Base-by-base conservation (phyloP, 1,284 basidiomycete genomes). In the Ceratobasidium theobromae region DNA sequence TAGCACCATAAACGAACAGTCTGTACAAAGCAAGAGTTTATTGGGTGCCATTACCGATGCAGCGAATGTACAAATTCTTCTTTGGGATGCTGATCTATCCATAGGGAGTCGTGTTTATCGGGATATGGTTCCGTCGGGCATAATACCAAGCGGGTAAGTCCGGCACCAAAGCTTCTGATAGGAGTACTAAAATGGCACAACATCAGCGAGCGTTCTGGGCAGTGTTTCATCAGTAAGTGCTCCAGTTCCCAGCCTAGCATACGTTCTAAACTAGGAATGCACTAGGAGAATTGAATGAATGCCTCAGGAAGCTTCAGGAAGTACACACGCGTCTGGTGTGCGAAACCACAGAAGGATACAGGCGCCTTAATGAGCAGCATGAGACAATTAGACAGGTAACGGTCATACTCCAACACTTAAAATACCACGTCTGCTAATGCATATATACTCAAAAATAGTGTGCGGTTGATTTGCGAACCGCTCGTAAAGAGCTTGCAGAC, bases 401-500 rank as follows among this genome's bases (percentile, higher is more conserved):
- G 11, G 6, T n/a, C n/a, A 30, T 51, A 21, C n/a, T 16, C 25
- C 21, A 48, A 5, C 27, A 23, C 3, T 23, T 25, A 23, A 48
- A 21, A 45, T 21, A n/a, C 45, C 9, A 57, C 40, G 21, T 9
- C 28, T 48, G 4, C 45, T 27, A 21, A 41, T 23, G 40, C 45
- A 18, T 27, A n/a, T n/a, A n/a, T 1, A 32, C 46, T 30, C 14
- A n/a, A 21, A 62, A 6, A n/a, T 43, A 43, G 40, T 18, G 16
- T 43, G 16, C 14, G 40, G 16, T 4, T 3, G 16, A 43, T 14
- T 16, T 62, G 33, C 46, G 28, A 30, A 51, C 58, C 6, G 14
- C 25, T 16, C 58, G 46, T 14, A 51, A 62, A 30, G 58, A 62
- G 12, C 58, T 62, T 18, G 58, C 46, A 12, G 30, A 52, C 32